Evolutionary conservation across 306 rosid genomes (phyloP).

Genomic region (Prunus armeniaca): DNA sequence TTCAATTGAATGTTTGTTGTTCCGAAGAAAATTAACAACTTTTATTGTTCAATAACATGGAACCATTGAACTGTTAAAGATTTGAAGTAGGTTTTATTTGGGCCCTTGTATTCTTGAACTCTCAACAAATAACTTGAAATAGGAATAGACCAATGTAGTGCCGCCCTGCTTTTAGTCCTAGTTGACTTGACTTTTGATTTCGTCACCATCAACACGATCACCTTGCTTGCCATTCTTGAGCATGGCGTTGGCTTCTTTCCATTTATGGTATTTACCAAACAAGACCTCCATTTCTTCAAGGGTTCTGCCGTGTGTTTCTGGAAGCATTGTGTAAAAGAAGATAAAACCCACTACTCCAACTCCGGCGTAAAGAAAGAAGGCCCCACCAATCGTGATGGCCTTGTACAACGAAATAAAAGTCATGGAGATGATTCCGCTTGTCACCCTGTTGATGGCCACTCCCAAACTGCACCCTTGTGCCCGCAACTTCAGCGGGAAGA

Average conservation of each 20-base stretch:
- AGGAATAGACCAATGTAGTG: too few species aligned
- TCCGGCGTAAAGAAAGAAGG: slow-evolving; percentile 38
- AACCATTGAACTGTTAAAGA: too few species aligned
- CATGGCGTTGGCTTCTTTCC: background rate
- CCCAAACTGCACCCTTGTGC: slow-evolving; percentile 61
- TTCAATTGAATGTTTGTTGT: too few species aligned
- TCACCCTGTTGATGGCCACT: slow-evolving; percentile 49
- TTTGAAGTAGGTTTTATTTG: too few species aligned
- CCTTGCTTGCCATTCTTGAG: background rate
- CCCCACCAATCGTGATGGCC: slow-evolving; percentile 44
- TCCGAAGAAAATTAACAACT: too few species aligned
- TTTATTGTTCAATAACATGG: too few species aligned
- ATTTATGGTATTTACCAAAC: slow-evolving; percentile 30
- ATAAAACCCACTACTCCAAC: slow-evolving; percentile 29
- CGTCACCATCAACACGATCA: background rate
- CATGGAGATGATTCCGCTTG: slow-evolving; percentile 53
- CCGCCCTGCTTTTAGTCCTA: background rate
- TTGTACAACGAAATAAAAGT: slow-evolving; percentile 40
- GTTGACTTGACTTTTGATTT: background rate
- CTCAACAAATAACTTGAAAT: too few species aligned
- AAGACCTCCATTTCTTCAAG: slow-evolving; percentile 50
- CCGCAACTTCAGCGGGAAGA: slow-evolving; percentile 56
- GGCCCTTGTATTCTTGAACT: too few species aligned
- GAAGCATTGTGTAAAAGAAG: slow-evolving; percentile 44
- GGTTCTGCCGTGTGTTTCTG: slow-evolving; percentile 51